Evolutionary conservation across 2,329 filamentous ascomycete genomes (phyloP).

Genomic region (Aspergillus ochraceoroseus): DNA sequence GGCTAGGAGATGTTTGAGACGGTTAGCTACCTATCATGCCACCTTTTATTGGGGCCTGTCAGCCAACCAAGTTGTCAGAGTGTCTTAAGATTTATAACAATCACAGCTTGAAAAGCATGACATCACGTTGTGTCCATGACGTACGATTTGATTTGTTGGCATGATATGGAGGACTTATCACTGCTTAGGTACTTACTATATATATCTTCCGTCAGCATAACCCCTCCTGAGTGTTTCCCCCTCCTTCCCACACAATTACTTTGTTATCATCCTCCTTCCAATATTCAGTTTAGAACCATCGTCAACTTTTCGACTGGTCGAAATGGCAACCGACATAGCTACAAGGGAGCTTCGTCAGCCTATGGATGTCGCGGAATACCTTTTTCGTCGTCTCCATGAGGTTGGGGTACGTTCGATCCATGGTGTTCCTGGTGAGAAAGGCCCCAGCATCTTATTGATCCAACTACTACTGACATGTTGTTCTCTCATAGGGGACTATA

Average conservation of each 20-base stretch:
- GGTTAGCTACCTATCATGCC: no score
- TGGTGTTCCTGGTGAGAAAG: constrained; percentile 51
- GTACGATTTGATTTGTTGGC: constrained; percentile 18
- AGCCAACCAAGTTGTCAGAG: no score
- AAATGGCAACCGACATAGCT: constrained; percentile 42
- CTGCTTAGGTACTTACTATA: constrained; percentile 1
- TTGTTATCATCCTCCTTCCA: constrained; percentile 5
- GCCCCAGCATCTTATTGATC: no score
- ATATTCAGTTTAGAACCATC: no score
- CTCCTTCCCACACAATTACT: no score
- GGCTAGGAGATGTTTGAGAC: no score
- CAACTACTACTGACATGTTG: constrained; percentile 1
- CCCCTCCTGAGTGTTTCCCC: no score
- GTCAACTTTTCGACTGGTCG: no score
- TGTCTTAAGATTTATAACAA: no score
- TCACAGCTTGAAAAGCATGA: constrained; percentile 19
- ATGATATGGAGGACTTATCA: no score
- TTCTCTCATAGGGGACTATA: constrained; percentile 55
- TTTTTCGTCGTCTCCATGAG: constrained; percentile 48
- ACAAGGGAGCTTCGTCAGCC: constrained; percentile 43
- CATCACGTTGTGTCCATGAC: constrained; percentile 25
- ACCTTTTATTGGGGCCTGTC: no score
- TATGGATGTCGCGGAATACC: constrained; percentile 47
- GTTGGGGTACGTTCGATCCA: constrained; percentile 49
- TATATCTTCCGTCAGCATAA: no score